These are phyloP conservation scores for Neoscytalidium dimidiatum DNA, from an alignment of 2,329 filamentous ascomycete species.

Conservation along the genomic window DNA sequence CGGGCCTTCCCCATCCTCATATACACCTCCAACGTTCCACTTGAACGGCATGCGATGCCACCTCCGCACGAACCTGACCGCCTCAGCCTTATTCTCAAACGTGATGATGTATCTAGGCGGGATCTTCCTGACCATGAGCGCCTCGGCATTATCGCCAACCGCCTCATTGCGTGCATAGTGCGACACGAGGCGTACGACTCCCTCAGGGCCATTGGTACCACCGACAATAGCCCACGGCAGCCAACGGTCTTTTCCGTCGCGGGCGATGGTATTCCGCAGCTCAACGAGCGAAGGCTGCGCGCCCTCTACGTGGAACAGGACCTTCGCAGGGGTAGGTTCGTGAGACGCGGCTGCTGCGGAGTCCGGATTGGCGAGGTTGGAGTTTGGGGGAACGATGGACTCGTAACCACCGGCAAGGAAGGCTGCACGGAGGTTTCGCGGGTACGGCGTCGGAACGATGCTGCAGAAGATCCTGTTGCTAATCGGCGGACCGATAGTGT, in stretches of 20 bases:
- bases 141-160: not conserved
- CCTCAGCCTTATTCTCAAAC: constrained; percentile 58
- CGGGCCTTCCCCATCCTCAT: not conserved
- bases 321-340: not conserved
- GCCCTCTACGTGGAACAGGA: constrained; percentile 36
- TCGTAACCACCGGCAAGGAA: constrained; percentile 12
- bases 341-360: not conserved
- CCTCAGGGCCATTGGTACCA: constrained; percentile 29
- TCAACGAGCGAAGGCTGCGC: constrained; percentile 33
- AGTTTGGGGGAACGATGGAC: too few relatives aligned
- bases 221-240: constrained; percentile 33
- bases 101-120: constrained; percentile 56
- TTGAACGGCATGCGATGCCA: constrained; percentile 50
- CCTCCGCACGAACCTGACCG: constrained; percentile 52
- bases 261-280: constrained; percentile 30
- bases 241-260: constrained; percentile 36
- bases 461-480: constrained; percentile 29
- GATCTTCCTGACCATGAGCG: constrained; percentile 36
- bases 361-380: not conserved
- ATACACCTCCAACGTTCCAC: not conserved
- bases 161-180: not conserved
- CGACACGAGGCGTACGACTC: constrained; percentile 19
- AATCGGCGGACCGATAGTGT: constrained; percentile 6
- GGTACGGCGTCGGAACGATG: constrained; percentile 24
- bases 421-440: constrained; percentile 20